phyloP scores from a whole-genome alignment of 768 basidiomycete genomes.

The Lyophyllum atratum region DNA sequence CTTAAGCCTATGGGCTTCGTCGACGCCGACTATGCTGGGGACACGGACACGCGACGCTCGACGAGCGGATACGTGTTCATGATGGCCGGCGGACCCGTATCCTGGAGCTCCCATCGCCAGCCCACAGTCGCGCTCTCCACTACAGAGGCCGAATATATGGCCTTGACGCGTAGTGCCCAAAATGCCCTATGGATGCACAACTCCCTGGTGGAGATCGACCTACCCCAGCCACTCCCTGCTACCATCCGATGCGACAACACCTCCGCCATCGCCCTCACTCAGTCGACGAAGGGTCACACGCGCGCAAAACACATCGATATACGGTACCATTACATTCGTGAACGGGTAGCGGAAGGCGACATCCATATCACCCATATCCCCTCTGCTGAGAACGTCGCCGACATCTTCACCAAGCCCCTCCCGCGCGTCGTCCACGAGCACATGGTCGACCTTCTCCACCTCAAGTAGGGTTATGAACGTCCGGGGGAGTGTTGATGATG shows the following conservation, averaged over 20 bases:
- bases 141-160: slow-evolving; percentile 39
- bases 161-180: slow-evolving; percentile 21
- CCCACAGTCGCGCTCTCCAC: slow-evolving; percentile 34
- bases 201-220: slow-evolving; percentile 19
- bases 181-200: slow-evolving; percentile 26
- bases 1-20: slow-evolving; percentile 9
- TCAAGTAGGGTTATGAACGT: not conserved
- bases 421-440: not conserved
- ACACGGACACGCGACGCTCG: slow-evolving; percentile 24
- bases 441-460: not conserved
- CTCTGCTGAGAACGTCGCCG: slow-evolving; percentile 26
- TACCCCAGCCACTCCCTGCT: slow-evolving; percentile 1
- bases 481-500: slow-evolving; percentile 13
- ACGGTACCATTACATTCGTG: slow-evolving; percentile 26
- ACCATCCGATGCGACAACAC: slow-evolving; percentile 26
- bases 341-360: slow-evolving; percentile 17
- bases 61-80: slow-evolving; percentile 26
- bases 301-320: slow-evolving; percentile 33
- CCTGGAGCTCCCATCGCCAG: slow-evolving; percentile 35
- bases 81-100: slow-evolving; percentile 26
- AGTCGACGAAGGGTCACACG: slow-evolving; percentile 26
- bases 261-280: slow-evolving; percentile 25
- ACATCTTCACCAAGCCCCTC: slow-evolving; percentile 34
- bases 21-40: slow-evolving; percentile 30
- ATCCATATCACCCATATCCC: slow-evolving; percentile 11